phyloP scores from a whole-genome alignment of 176 grass and related monocot genomes.

The Juncus effusus region DNA sequence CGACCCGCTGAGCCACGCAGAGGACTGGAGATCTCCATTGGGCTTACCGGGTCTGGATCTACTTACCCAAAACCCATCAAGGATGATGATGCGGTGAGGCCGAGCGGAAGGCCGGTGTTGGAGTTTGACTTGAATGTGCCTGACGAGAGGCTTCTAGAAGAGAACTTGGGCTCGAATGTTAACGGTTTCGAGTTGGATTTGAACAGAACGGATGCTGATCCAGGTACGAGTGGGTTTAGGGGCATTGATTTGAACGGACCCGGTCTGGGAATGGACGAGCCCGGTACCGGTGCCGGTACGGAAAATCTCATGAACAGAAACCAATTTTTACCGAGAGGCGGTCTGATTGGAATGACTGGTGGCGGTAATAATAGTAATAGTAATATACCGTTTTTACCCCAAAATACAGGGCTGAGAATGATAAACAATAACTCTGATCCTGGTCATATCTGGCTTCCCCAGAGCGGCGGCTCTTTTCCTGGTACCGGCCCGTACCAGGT shows the following conservation, averaged over 20 bases:
- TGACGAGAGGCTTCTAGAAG: constrained; percentile 64
- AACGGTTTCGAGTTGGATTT: constrained; percentile 55
- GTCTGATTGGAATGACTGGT: constrained; percentile 33
- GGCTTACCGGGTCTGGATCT: background rate
- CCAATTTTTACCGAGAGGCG: constrained; percentile 32
- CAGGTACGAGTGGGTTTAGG: constrained; percentile 46
- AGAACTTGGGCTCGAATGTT: constrained; percentile 12
- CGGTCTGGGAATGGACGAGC: constrained; percentile 13
- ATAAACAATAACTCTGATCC: background rate
- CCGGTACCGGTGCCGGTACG: constrained; percentile 41
- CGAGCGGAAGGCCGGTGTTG: constrained; percentile 43
- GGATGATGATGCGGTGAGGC: constrained; percentile 33
- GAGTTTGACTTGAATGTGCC: constrained; percentile 78
- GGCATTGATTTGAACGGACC: constrained; percentile 32
- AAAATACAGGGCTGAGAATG: constrained; percentile 46
- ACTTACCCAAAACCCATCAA: constrained; percentile 15
- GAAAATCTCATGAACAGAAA: constrained; percentile 36
- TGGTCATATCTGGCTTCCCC: too few relatives aligned
- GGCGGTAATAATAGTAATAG: constrained; percentile 29
- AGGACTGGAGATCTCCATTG: constrained; percentile 35
- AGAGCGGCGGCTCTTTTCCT: too few relatives aligned
- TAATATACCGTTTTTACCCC: constrained; percentile 54
- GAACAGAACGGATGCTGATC: constrained; percentile 58
- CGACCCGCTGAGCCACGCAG: constrained; percentile 80
- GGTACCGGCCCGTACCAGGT: too few relatives aligned